These are phyloP conservation scores for Obelidium mucronatum DNA, from an alignment of 192 early-diverging fungal genomes.

Conservation along the genomic window DNA sequence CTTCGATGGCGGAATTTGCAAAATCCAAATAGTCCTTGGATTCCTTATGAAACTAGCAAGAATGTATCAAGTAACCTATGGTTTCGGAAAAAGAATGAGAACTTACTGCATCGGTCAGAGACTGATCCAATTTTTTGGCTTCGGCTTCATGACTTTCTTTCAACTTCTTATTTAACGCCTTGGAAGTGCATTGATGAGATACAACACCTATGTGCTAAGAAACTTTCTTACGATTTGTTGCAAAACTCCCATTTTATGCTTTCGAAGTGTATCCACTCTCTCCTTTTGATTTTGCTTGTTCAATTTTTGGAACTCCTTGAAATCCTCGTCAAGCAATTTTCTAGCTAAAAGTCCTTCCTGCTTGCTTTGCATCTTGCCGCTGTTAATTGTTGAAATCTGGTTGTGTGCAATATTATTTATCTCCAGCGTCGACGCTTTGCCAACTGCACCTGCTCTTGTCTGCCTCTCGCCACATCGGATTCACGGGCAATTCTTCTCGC, in stretches of 20 bases:
- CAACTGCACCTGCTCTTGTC: neutral
- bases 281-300: neutral
- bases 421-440: no score
- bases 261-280: neutral
- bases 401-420: no score
- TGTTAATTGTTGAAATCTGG: neutral
- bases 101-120: neutral
- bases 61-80: neutral
- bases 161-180: neutral
- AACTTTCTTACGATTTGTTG: conserved; percentile 17
- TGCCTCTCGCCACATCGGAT: neutral
- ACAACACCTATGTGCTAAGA: neutral
- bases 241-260: conserved; percentile 8
- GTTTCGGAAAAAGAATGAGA: neutral
- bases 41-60: neutral
- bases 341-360: neutral
- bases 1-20: conserved; percentile 14
- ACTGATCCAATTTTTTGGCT: neutral
- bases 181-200: no score
- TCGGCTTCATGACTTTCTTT: neutral
- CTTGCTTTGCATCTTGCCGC: neutral
- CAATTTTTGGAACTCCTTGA: conserved; percentile 11
- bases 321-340: conserved; percentile 14
- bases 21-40: neutral
- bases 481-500: neutral